Evolutionary conservation across 257 asterid genomes (phyloP).

Genomic region (Solanum corneliomulleri): DNA sequence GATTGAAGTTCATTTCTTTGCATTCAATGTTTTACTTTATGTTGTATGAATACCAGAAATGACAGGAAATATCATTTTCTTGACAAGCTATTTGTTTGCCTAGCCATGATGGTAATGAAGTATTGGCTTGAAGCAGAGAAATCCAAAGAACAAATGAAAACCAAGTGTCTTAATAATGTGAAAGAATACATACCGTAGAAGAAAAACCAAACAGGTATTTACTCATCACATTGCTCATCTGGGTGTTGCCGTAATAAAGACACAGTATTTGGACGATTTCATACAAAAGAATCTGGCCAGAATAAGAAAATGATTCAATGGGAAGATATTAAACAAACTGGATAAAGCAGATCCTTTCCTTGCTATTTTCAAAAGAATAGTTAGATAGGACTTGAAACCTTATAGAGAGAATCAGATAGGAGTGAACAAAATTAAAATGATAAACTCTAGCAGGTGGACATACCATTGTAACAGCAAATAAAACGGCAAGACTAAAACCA

Average conservation of each 20-base stretch:
- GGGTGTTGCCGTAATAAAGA: slow-evolving; percentile 19
- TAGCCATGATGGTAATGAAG: not conserved
- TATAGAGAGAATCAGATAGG: not conserved
- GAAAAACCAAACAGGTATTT: slow-evolving; percentile 30
- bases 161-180: not conserved
- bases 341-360: not conserved
- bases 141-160: not conserved
- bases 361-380: not conserved
- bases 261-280: slow-evolving; percentile 33
- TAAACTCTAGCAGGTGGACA: not conserved
- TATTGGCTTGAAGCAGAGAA: not conserved
- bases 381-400: not conserved
- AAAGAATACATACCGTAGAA: slow-evolving; percentile 29
- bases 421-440: not conserved
- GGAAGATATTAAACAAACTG: not conserved
- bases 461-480: slow-evolving; percentile 51
- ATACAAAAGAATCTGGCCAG: slow-evolving; percentile 46
- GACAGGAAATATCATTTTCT: not conserved
- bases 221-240: slow-evolving; percentile 11
- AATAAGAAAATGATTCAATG: not conserved
- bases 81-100: not conserved
- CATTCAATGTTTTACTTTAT: not conserved
- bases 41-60: not conserved
- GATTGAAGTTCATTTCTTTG: not conserved
- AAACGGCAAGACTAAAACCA: slow-evolving; percentile 59